These are phyloP conservation scores for Zizania latifolia DNA, from an alignment of 176 grass and related monocot genomes.

Conservation along the genomic window DNA sequence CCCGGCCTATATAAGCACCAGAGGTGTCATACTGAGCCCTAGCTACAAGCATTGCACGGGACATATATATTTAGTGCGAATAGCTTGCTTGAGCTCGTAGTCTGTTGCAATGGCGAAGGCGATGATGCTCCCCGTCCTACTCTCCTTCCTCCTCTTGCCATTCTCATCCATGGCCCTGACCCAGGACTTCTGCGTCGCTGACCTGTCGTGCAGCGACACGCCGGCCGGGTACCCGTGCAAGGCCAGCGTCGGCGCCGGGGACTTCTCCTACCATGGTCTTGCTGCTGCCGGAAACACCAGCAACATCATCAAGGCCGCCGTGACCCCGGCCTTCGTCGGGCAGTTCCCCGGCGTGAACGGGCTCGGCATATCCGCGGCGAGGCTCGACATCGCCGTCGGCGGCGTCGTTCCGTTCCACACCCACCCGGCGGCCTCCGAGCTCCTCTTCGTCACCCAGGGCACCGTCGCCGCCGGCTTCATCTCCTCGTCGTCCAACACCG, in stretches of 20 bases:
- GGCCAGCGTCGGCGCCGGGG: slow-evolving; percentile 24
- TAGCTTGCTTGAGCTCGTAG: neutral
- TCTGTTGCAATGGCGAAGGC: slow-evolving; percentile 27
- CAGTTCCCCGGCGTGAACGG: slow-evolving; percentile 76
- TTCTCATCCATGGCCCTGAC: slow-evolving; percentile 27
- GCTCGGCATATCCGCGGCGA: slow-evolving; percentile 65
- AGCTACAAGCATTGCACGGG: neutral
- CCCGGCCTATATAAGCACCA: slow-evolving; percentile 25
- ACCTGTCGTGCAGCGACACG: slow-evolving; percentile 49
- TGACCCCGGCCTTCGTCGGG: slow-evolving; percentile 62
- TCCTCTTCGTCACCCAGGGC: slow-evolving; percentile 54
- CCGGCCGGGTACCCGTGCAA: slow-evolving; percentile 67
- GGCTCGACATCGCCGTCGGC: slow-evolving; percentile 48
- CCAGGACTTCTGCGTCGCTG: slow-evolving; percentile 69
- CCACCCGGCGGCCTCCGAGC: slow-evolving; percentile 58
- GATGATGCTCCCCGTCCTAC: slow-evolving; percentile 34
- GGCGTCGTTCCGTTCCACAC: slow-evolving; percentile 75
- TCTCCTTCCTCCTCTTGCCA: slow-evolving; percentile 37
- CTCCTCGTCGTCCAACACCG: slow-evolving; percentile 33
- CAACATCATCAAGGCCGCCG: slow-evolving; percentile 47
- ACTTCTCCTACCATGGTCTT: slow-evolving; percentile 60
- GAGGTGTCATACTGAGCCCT: neutral
- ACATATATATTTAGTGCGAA: neutral
- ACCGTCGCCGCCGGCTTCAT: slow-evolving; percentile 56
- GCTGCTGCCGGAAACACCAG: slow-evolving; percentile 38